A percentile compares a stretch with the other conserved stretches of the same genome.
Conservation (phyloP, 2,329 filamentous ascomycete species). For the Neocatenulostroma microsporum region DNA sequence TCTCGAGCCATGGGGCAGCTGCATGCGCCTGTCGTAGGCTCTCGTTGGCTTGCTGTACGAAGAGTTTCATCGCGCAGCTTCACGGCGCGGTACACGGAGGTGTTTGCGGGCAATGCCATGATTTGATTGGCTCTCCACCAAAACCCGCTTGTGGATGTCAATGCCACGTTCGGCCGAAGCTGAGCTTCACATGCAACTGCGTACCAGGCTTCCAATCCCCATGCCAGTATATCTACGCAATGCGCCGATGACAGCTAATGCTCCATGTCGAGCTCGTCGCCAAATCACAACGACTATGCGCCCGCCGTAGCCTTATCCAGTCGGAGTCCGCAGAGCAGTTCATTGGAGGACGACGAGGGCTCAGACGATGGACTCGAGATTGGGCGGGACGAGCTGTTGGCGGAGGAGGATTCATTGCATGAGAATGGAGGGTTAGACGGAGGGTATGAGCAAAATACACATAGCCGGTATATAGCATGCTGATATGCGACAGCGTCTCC, state of each 20-base stretch:
- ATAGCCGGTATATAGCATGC: background rate
- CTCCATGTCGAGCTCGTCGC: conserved; percentile 30
- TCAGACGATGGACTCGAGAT: conserved; percentile 27
- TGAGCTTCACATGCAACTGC: too few species aligned
- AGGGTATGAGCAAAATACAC: conserved; percentile 31
- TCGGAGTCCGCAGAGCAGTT: conserved; percentile 31
- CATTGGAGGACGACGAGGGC: conserved; percentile 21
- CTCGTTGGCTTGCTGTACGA: too few species aligned
- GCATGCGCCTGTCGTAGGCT: too few species aligned
- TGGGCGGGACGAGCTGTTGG: conserved; percentile 44
- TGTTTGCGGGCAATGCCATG: too few species aligned
- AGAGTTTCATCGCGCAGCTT: too few species aligned
- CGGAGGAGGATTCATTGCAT: conserved; percentile 23
- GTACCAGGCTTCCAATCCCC: too few species aligned
- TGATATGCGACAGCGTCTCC: conserved; percentile 41
- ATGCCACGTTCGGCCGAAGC: too few species aligned
- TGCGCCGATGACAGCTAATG: conserved; percentile 1
- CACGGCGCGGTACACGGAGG: too few species aligned
- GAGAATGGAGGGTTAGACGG: conserved; percentile 40
- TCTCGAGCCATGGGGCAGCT: too few species aligned
- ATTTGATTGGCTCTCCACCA: too few species aligned
- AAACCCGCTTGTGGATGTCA: too few species aligned
- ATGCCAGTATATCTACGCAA: too few species aligned
- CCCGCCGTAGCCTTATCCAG: conserved; percentile 41
- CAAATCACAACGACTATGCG: conserved; percentile 22